Base-by-base conservation (phyloP, 805 yeast species). In the Saccharomycopsis oosterbeekiorum region DNA sequence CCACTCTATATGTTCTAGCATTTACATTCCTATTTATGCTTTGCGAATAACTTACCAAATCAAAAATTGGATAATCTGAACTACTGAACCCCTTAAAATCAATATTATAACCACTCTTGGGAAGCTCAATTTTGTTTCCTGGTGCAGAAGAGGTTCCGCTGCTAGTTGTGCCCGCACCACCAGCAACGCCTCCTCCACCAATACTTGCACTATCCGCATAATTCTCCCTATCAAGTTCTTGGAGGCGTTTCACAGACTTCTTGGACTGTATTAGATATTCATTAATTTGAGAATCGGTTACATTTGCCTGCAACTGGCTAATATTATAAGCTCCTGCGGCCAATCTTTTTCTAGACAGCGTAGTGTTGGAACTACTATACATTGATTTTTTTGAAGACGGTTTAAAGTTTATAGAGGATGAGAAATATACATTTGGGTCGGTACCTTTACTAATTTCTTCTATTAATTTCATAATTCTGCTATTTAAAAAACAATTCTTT, bases 251-350 rank as follows among this genome's bases (percentile, higher is more conserved):
- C 24, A 53, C 42, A 1, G 65, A 62, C 37, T 64, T 62, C 29
- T 63, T 55, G 6, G 41, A 34, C 41, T 64, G 65, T 17, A 64
- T 57, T 21, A 62, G 39, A 21, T 55, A 54, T 36, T 64, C 66
- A 41, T 62, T 64, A 15, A 62, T 24, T 8, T 36, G 59, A 15
- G 47, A 60, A 17, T 64, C 65, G 4, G 51, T 53, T 4, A 62
- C 65, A 41, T 58, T 62, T 1, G 65, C 65, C 26, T 64, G 62
- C 15, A 64, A 47, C 55, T 64, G 65, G 21, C 42, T 62, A 17
- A 62, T 14, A 41, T 64, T 64, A 54, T 64, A 64, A 5, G 63
- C 55, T n/a, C 66, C 66, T 29, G 65, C 63, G 8, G 65, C 65
- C 58, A 64, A 51, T 41, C 66, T 26, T 40, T 64, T 64, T 39